These are phyloP conservation scores for Torulaspora maleeae DNA, from an alignment of 805 yeast species.

Conservation along the genomic window DNA sequence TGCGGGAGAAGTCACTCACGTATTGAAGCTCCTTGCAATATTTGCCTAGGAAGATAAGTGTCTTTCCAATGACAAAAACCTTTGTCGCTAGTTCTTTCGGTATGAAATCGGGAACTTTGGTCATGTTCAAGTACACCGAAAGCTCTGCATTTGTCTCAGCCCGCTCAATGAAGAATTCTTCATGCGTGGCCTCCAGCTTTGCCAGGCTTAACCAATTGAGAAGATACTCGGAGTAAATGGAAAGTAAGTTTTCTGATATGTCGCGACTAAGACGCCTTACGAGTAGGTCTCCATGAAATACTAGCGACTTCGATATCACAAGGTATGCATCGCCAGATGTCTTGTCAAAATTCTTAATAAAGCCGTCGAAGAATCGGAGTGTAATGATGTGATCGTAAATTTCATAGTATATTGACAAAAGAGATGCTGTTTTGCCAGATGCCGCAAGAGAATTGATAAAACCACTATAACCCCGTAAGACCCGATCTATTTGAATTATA, in stretches of 20 bases:
- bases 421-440: slow-evolving; percentile 30
- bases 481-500: slow-evolving; percentile 42
- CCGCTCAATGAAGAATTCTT: slow-evolving; percentile 56
- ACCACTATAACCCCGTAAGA: slow-evolving; percentile 41
- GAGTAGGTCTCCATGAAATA: slow-evolving; percentile 59
- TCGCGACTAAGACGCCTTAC: slow-evolving; percentile 42
- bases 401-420: slow-evolving; percentile 32
- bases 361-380: slow-evolving; percentile 52
- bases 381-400: slow-evolving; percentile 50
- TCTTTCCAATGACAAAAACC: slow-evolving; percentile 66
- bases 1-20: slow-evolving; percentile 44
- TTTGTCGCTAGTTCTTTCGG: slow-evolving; percentile 39
- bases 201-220: slow-evolving; percentile 70
- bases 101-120: slow-evolving; percentile 40
- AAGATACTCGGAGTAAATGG: slow-evolving; percentile 58
- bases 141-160: slow-evolving; percentile 4
- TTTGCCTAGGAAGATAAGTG: slow-evolving; percentile 56
- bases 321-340: slow-evolving; percentile 49
- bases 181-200: slow-evolving; percentile 46
- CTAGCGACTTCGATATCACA: slow-evolving; percentile 45
- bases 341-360: slow-evolving; percentile 36
- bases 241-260: slow-evolving; percentile 44
- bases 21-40: slow-evolving; percentile 67
- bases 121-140: slow-evolving; percentile 14
- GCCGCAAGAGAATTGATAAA: slow-evolving; percentile 44